Conservation (phyloP, 1,139 yeast genomes). For the Debaryomyces psychrophilus region DNA sequence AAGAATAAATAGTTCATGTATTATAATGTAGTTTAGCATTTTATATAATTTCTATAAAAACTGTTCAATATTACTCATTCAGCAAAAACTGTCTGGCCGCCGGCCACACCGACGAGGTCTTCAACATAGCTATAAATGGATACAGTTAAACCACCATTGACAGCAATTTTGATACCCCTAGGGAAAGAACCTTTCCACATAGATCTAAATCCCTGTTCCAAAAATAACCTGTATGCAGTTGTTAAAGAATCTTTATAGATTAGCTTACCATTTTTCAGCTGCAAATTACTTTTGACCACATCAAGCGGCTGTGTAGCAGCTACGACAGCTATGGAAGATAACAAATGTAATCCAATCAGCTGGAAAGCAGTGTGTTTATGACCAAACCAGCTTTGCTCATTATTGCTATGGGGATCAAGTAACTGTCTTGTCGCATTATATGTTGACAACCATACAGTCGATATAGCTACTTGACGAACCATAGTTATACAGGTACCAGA, state of each 20-base stretch:
- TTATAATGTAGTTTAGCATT: neutral
- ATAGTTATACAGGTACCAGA: constrained; percentile 84
- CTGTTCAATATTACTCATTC: constrained; percentile 9
- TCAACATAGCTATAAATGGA: constrained; percentile 67
- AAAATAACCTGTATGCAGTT: constrained; percentile 72
- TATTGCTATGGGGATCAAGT: constrained; percentile 55
- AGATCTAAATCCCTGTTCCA: constrained; percentile 64
- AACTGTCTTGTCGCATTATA: constrained; percentile 77
- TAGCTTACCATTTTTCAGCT: constrained; percentile 66
- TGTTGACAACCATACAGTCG: constrained; percentile 82
- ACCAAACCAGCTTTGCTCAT: constrained; percentile 52
- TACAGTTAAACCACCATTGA: constrained; percentile 80
- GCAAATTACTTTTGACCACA: constrained; percentile 86
- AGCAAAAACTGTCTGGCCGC: constrained; percentile 55
- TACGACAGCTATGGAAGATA: constrained; percentile 68
- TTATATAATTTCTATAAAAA: neutral
- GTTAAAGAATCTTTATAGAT: constrained; percentile 69
- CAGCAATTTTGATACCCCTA: constrained; percentile 73
- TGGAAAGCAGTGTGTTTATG: constrained; percentile 43
- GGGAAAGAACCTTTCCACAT: constrained; percentile 85
- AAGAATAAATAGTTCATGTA: constrained; percentile 16
- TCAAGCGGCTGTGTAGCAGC: constrained; percentile 89
- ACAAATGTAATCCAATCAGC: constrained; percentile 55
- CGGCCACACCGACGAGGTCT: constrained; percentile 48
- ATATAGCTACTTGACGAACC: constrained; percentile 74